Evolutionary conservation across 1,284 basidiomycete species (phyloP), one percentile per base, ranked within the genome.

Genomic region (Sporisorium graminicola): DNA sequence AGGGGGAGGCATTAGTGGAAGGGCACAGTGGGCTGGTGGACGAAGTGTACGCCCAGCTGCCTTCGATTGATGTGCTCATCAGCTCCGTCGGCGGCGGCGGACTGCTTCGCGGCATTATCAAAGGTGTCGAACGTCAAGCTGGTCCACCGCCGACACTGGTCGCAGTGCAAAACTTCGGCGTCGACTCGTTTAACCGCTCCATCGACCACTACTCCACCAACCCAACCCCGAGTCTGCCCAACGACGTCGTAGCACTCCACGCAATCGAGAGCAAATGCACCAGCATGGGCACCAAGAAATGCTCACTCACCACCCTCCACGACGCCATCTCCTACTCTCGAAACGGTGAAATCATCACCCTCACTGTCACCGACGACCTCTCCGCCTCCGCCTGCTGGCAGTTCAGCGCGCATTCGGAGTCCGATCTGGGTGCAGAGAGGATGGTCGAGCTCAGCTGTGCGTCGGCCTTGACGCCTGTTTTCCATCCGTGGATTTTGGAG

Each of bases 371-470:
- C 14, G 83, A 85, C 44, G 55, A 65, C 7, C 61, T 80, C 14
- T 60, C 72, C 12, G 75, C 77, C 16, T 54, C 60, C 2, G 77
- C 81, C 0, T 70, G 74, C 42, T 81, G 72, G 60, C 61, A 64
- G 14, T 80, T 79, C 52, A 40, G 37, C 37, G 37, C 5, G 7
- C 18, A 3, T 8, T 18, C 44, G 33, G 8, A 12, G 12, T 4
- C 13, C 2, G 24, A 22, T 6, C 22, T 35, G 33, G 53, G n/a
- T 3, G 40, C 31, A 7, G 13, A 14, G n/a, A 68, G 69, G 12
- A 65, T 81, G 49, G 82, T 84, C 37, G 83, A 85, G 47, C 67
- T 83, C 7, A 79, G 78, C 40, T 85, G 83, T 47, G 77, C 78
- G 0, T 69, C 62, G 1, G 71, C 77, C 0, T 54, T 85, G 5